Evolutionary conservation across 257 asterid species (phyloP), one percentile per base, ranked within the genome.

Genomic region (Fraxinus excelsior): DNA sequence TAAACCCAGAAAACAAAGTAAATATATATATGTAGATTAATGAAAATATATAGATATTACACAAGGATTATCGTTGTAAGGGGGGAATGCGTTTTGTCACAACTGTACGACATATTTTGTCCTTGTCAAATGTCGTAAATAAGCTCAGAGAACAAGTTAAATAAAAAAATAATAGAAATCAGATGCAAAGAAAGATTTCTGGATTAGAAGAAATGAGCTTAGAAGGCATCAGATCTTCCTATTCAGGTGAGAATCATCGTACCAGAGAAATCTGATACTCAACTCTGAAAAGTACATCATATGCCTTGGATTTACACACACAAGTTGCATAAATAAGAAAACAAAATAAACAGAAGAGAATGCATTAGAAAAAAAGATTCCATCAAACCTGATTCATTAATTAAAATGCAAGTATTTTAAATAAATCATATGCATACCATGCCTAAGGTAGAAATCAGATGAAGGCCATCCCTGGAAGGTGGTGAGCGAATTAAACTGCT

Each of bases 181-280:
- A 42, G 9, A 26, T 21, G n/a, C 21, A 72, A 42, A 25, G 11
- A 46, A 42, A 11, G 49, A 1, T 42, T 21, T 16, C 67, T 7
- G 74, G 21, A 16, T 42, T 42, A 42, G 49, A 42, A 42, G 49
- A 2, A 42, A 42, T 42, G 16, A 23, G 34, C 34, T 11, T 26
- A 19, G 10, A 56, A 83, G 81, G 90, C 97, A 87, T 91, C 97
- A 92, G 97, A 89, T 91, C 97, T 92, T 93, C 97, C 97, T 91
- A 93, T 91, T 81, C 90, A 89, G 88, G 72, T 76, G 83, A 86
- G 89, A 60, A 82, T 92, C 97, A 86, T 82, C 35, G 77, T 56
- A 80, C 92, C 78, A 91, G 79, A 68, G 0, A 68, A 68, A 28
- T 13, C 66, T 53, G 89, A 73, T 44, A 82, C 74, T 91, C 92